Conservation (phyloP, 108 stramenopile genomes). For the Cyclostephanos tholiformis region DNA sequence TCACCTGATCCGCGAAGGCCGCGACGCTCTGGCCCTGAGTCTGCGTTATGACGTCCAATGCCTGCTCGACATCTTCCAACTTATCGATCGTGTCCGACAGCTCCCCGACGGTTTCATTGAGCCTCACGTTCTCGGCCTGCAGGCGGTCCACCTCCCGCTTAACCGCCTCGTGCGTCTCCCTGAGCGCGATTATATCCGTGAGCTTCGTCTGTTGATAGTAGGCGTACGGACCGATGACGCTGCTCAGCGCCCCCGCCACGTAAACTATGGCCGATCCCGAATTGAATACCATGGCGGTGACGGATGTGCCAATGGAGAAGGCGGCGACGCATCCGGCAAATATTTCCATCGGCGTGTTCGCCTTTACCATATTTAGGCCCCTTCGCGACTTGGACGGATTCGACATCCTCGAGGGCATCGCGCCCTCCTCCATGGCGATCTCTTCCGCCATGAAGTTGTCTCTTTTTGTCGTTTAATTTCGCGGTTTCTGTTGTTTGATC, state of each 20-base stretch:
- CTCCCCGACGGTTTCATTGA: slow-evolving; percentile 61
- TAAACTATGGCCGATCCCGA: slow-evolving; percentile 40
- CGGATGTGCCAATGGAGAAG: slow-evolving; percentile 49
- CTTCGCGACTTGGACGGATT: background rate
- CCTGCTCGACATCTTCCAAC: slow-evolving; percentile 68
- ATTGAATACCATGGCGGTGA: slow-evolving; percentile 67
- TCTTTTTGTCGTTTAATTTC: too few relatives aligned
- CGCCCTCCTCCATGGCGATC: slow-evolving; percentile 8
- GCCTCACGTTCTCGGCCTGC: slow-evolving; percentile 53
- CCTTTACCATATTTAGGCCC: slow-evolving; percentile 52
- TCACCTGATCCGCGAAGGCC: slow-evolving; percentile 65
- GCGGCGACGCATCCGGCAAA: slow-evolving; percentile 52
- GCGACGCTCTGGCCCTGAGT: slow-evolving; percentile 66
- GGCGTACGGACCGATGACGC: slow-evolving; percentile 65
- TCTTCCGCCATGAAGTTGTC: slow-evolving; percentile 8
- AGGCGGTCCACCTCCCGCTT: slow-evolving; percentile 64
- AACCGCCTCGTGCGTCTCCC: slow-evolving; percentile 62
- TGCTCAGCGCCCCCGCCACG: slow-evolving; percentile 60
- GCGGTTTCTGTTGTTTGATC: too few relatives aligned
- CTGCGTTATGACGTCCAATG: slow-evolving; percentile 66
- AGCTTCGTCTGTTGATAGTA: slow-evolving; percentile 79
- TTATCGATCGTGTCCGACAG: slow-evolving; percentile 59
- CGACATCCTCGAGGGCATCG: background rate
- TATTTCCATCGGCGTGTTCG: slow-evolving; percentile 65
- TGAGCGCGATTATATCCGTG: slow-evolving; percentile 69